Evolutionary conservation across 495 filamentous ascomycete species (phyloP), one percentile per base, ranked within the genome.

Genomic region (Aspergillus saccharolyticus): DNA sequence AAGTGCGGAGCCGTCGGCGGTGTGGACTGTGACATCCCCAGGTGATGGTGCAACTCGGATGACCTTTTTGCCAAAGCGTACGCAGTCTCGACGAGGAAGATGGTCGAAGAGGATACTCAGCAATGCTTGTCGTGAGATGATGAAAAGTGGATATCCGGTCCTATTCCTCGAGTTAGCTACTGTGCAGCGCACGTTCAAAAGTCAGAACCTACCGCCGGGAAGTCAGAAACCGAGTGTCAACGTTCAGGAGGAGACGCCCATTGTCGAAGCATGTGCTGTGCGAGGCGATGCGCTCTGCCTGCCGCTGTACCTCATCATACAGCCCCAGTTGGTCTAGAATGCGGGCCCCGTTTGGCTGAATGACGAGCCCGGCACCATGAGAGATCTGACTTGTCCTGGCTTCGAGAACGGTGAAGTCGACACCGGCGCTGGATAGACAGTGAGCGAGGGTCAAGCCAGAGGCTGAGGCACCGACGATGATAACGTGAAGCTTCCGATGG

Each of bases 311-410:
- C 24, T 50, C 17, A 17, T 30, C 22, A 25, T 50, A 59, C 14
- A 59, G 15, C 24, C 56, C 56, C 30, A 59, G 43, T 52, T 59
- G 56, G 30, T 59, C 56, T 9, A 59, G 56, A 43, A 59, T 54
- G 16, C 51, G 51, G 15, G 42, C 51, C 4, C 56, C 56, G 44
- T 54, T 59, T n/a, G 56, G 56, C 18, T 54, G 42, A 3, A 59
- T 42, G 1, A 44, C 51, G 33, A 59, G 53, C 1, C 51, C 53
- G 8, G 56, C 51, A 7, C 56, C 56, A 5, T 59, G 25, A 4
- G 51, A n/a, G 20, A 46, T 24, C n/a, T 48, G 43, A 16, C 49
- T 42, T 5, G 24, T 8, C 12, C 52, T 46, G 18, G 46, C 53
- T 17, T 59, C 56, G 1, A 59, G 51, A n/a, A 54, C 19, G 14